These are phyloP conservation scores for Metarhizium brunneum DNA, from an alignment of 2,329 filamentous ascomycete species.

Conservation along the genomic window DNA sequence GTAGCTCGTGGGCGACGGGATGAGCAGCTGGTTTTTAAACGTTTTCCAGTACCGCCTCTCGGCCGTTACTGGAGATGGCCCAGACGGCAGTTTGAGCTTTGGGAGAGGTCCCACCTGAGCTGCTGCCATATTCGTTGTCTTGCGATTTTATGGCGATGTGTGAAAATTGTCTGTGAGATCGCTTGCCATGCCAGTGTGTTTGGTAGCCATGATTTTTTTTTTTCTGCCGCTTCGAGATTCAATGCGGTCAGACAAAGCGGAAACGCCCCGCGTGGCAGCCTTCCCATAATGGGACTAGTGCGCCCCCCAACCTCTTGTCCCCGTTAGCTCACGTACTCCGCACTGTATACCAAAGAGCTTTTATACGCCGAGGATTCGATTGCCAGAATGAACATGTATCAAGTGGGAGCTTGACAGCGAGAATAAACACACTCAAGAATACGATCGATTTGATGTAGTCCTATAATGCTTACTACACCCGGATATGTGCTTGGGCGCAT, in stretches of 20 bases:
- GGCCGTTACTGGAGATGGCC: conserved; percentile 73
- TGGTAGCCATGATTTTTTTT: conserved; percentile 10
- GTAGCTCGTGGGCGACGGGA: conserved; percentile 84
- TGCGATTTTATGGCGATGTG: neutral
- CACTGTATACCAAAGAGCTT: no score
- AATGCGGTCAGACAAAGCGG: neutral
- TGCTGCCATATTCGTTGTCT: conserved; percentile 45
- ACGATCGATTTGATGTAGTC: no score
- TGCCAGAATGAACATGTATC: neutral
- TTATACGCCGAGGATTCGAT: neutral
- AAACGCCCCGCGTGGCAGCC: conserved; percentile 3
- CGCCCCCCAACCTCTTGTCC: neutral
- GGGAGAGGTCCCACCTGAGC: conserved; percentile 74
- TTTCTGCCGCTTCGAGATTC: conserved; percentile 17
- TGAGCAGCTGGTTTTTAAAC: conserved; percentile 83
- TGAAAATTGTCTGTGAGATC: neutral
- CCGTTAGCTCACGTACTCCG: no score
- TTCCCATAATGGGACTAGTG: conserved; percentile 4
- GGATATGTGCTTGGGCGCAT: neutral
- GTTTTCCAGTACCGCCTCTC: conserved; percentile 96
- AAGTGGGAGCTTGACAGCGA: neutral
- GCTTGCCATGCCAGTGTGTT: neutral
- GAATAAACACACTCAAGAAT: no score
- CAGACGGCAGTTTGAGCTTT: conserved; percentile 73
- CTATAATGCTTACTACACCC: neutral